Evolutionary conservation across 1,284 basidiomycete species (phyloP), one percentile per base, ranked within the genome.

Genomic region (Ganoderma lucidum): DNA sequence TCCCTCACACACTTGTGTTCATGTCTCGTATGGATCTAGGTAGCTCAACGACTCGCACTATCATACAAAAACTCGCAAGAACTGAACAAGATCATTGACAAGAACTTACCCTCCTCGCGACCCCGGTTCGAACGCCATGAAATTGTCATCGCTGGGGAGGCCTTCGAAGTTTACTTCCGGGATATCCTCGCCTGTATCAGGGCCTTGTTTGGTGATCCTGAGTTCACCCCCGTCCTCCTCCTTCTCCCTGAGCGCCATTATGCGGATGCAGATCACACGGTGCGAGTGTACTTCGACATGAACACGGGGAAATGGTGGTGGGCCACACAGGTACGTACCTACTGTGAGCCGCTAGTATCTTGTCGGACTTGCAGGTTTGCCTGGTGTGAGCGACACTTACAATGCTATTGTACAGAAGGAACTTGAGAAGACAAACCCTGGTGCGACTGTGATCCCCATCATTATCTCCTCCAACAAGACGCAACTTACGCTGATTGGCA

Each of bases 401-500:
- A 3, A 6, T 35, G 3, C 67, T 0, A 71, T 67, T 1, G 44
- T 71, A 83, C 81, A 84, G 69, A 82, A 83, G 65, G 84, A 39
- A 14, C 35, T 39, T 14, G 63, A 53, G 35, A 63, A 63, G 39
- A 1, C 70, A 1, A 41, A 6, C 15, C 48, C 64, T 39, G 67
- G 62, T 0, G 70, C 67, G 0, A 71, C 70, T 0, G 44, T 71
- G 3, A 45, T 63, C 2, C 67, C 70, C 0, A 15, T 71, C 10
- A 65, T 71, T 28, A 72, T 84, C 23, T 81, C 81, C 0, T 78
- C 82, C 0, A 81, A 84, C 71, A 83, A 84, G 71, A 83, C 80
- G 0, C 79, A 81, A 59, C 51, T 84, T 6, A 76, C 82, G 9
- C 66, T 65, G 6, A 79, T 82, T 67, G 81, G 81, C 0, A 78